Evolutionary conservation across 192 early-diverging fungal species (phyloP).

Genomic region (Backusella psychrophila): DNA sequence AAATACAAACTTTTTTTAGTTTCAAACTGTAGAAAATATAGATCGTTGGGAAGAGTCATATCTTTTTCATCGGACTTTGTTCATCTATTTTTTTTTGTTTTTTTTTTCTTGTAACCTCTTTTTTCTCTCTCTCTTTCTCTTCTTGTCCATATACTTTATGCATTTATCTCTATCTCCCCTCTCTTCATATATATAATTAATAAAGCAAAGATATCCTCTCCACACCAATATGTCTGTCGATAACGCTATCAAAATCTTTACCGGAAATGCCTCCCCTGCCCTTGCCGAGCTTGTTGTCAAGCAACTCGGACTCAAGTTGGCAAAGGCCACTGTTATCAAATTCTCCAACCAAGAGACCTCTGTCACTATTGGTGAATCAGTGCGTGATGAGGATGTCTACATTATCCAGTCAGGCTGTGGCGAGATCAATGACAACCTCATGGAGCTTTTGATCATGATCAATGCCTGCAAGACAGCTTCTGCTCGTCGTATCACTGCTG

Average conservation of each 20-base stretch:
- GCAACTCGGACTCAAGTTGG: slow-evolving; percentile 85
- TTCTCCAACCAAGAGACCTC: slow-evolving; percentile 96
- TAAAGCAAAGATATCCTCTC: not conserved
- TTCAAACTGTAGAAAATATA: too few relatives aligned
- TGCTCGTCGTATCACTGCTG: slow-evolving; percentile 89
- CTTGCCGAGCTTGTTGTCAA: slow-evolving; percentile 90
- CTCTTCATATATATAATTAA: not conserved
- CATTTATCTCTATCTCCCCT: not conserved
- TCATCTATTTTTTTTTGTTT: not conserved
- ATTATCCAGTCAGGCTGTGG: slow-evolving; percentile 93
- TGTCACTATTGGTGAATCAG: slow-evolving; percentile 71
- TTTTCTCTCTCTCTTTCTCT: not conserved
- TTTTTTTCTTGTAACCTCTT: not conserved
- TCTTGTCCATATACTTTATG: not conserved
- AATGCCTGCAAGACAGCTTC: slow-evolving; percentile 89
- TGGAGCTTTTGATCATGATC: slow-evolving; percentile 98
- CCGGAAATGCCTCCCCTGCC: slow-evolving; percentile 92
- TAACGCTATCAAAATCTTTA: slow-evolving; percentile 95
- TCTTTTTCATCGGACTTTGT: not conserved
- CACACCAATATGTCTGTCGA: slow-evolving; percentile 33
- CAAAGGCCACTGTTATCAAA: slow-evolving; percentile 90
- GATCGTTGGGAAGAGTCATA: too few relatives aligned
- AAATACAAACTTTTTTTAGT: too few relatives aligned
- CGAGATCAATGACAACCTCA: slow-evolving; percentile 84
- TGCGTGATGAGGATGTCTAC: slow-evolving; percentile 93